A percentile compares a stretch with the other conserved stretches of the same genome.
These are phyloP conservation scores for Apiospora saccharicola DNA, from an alignment of 2,329 filamentous ascomycete species.

Conservation along the genomic window DNA sequence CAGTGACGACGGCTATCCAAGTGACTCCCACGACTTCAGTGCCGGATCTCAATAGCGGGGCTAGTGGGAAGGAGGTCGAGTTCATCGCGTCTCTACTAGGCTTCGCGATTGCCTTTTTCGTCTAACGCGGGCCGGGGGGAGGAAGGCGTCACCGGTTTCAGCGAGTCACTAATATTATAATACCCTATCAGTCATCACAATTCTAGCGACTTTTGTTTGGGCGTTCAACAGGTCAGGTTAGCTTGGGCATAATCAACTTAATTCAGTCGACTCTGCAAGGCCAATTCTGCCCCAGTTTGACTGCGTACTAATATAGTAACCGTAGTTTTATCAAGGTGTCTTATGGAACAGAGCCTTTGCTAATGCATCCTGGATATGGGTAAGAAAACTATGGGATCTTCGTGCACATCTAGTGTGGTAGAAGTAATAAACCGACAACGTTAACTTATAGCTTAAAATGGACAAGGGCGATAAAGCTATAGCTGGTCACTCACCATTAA, in stretches of 20 bases:
- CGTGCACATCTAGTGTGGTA: too few relatives aligned
- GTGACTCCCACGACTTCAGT: slow-evolving; percentile 1
- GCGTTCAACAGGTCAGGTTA: not conserved
- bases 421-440: too few relatives aligned
- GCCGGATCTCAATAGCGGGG: not conserved
- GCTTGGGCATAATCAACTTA: not conserved
- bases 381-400: not conserved
- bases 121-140: not conserved
- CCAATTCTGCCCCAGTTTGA: not conserved
- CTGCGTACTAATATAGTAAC: not conserved
- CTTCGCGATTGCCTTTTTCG: not conserved
- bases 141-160: not conserved
- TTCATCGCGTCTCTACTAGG: not conserved
- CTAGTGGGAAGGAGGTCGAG: not conserved
- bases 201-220: not conserved
- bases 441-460: too few relatives aligned
- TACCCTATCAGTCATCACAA: not conserved
- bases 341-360: too few relatives aligned
- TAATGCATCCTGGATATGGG: too few relatives aligned
- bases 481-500: too few relatives aligned
- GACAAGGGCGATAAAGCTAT: too few relatives aligned
- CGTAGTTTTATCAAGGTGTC: too few relatives aligned
- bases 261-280: not conserved
- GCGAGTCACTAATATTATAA: not conserved
- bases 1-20: not conserved